These are phyloP conservation scores for Blastocystis sp. DNA, from an alignment of 352 stramenopile genomes.

Conservation along the genomic window DNA sequence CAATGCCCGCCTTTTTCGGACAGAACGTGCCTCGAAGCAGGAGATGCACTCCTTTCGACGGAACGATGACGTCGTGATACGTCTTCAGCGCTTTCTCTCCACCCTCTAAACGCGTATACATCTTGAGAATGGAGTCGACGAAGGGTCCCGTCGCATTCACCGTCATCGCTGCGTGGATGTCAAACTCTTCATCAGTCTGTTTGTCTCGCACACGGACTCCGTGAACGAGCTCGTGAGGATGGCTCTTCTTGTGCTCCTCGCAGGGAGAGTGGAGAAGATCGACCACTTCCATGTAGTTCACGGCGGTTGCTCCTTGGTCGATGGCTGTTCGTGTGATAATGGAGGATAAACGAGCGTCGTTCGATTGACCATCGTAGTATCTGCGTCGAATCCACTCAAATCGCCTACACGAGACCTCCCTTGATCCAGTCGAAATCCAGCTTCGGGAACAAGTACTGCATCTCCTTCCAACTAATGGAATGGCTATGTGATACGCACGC, in stretches of 20 bases:
- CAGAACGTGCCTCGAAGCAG: slow-evolving; percentile 86
- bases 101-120: slow-evolving; percentile 64
- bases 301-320: slow-evolving; percentile 77
- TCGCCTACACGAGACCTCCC: slow-evolving; percentile 66
- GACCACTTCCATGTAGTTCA: slow-evolving; percentile 78
- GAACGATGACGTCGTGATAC: slow-evolving; percentile 74
- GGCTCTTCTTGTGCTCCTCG: slow-evolving; percentile 65
- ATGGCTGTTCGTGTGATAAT: slow-evolving; percentile 82
- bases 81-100: slow-evolving; percentile 2
- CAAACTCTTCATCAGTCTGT: slow-evolving; percentile 75
- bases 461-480: slow-evolving; percentile 66
- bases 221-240: slow-evolving; percentile 17
- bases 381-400: slow-evolving; percentile 41
- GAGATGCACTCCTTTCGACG: slow-evolving; percentile 81
- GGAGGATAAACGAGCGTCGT: slow-evolving; percentile 85
- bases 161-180: slow-evolving; percentile 75
- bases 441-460: slow-evolving; percentile 85
- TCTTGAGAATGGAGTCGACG: slow-evolving; percentile 74
- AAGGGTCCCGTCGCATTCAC: slow-evolving; percentile 87
- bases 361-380: slow-evolving; percentile 74
- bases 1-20: slow-evolving; percentile 81
- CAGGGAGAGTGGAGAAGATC: slow-evolving; percentile 7
- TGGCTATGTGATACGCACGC: slow-evolving; percentile 69
- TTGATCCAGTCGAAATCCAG: slow-evolving; percentile 78
- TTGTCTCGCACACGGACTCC: slow-evolving; percentile 77